phyloP scores from a whole-genome alignment of 805 yeast species.

The Scheffersomyces amazonensis region DNA sequence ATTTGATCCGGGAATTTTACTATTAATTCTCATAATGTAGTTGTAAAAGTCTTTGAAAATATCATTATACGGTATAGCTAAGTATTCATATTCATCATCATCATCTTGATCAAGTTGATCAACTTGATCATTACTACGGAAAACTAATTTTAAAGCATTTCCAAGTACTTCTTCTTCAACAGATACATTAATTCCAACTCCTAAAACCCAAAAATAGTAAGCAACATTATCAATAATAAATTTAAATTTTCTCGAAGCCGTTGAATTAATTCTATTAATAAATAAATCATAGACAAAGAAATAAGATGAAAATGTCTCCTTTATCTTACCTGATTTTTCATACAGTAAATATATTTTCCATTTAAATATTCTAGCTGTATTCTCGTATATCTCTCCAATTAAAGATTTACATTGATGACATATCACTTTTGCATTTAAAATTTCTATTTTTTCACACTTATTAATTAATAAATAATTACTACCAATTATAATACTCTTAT shows the following conservation, averaged over 20 bases:
- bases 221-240: conserved; percentile 8
- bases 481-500: conserved; percentile 47
- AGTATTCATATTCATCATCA: conserved; percentile 12
- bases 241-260: conserved; percentile 33
- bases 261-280: conserved; percentile 37
- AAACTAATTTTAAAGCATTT: conserved; percentile 29
- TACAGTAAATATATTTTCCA: conserved; percentile 48
- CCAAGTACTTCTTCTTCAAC: conserved; percentile 10
- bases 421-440: conserved; percentile 7
- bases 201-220: conserved; percentile 33
- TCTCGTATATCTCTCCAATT: conserved; percentile 39
- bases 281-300: conserved; percentile 36
- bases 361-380: conserved; percentile 39
- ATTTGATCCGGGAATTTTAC: conserved; percentile 14
- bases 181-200: conserved; percentile 30
- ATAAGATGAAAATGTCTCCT: conserved; percentile 32
- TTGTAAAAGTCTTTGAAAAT: conserved; percentile 12
- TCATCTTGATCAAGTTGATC: conserved; percentile 11
- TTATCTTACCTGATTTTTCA: conserved; percentile 1
- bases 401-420: conserved; percentile 36
- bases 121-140: conserved; percentile 9
- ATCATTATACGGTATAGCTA: conserved; percentile 11
- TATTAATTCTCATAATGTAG: conserved; percentile 14
- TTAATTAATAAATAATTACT: conserved; percentile 50
- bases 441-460: conserved; percentile 5